Evolutionary conservation across 768 basidiomycete genomes (phyloP).

Genomic region (Naganishia randhawae): DNA sequence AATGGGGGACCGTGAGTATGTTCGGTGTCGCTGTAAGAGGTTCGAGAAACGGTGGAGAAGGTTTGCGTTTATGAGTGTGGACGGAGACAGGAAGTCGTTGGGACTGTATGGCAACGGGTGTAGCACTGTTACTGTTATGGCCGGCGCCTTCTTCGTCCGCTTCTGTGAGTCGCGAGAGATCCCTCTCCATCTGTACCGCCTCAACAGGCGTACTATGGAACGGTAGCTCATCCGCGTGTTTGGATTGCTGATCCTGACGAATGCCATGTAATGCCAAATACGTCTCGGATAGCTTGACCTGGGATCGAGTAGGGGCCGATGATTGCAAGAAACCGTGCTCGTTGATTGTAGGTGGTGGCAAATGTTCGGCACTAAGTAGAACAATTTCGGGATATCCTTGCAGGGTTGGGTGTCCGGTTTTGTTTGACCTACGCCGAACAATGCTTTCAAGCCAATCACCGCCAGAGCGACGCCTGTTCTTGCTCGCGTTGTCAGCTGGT

Average conservation of each 20-base stretch:
- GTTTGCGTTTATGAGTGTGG: neutral
- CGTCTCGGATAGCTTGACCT: neutral
- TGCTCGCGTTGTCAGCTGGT: neutral
- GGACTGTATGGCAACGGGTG: neutral
- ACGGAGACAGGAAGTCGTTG: neutral
- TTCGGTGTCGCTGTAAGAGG: neutral
- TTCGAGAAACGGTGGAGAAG: neutral
- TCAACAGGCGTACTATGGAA: too few relatives aligned
- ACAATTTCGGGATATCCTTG: neutral
- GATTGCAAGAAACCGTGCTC: slow-evolving; percentile 15
- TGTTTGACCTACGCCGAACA: neutral
- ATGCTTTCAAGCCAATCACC: slow-evolving; percentile 13
- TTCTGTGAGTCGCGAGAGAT: slow-evolving; percentile 7
- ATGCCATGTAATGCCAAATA: slow-evolving; percentile 1
- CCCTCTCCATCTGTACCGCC: slow-evolving; percentile 6
- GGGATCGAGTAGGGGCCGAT: neutral
- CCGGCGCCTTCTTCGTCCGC: slow-evolving; percentile 1
- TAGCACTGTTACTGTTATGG: neutral
- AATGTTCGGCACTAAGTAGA: slow-evolving; percentile 12
- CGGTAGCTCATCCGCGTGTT: neutral
- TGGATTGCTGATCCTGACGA: neutral
- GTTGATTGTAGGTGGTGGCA: slow-evolving; percentile 8
- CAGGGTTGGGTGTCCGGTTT: neutral
- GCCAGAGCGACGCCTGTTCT: slow-evolving; percentile 4
- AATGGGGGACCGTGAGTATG: neutral